Evolutionary conservation across 2,329 filamentous ascomycete genomes (phyloP), one percentile per base, ranked within the genome.

Genomic region (Pseudohalonectria lignicola): DNA sequence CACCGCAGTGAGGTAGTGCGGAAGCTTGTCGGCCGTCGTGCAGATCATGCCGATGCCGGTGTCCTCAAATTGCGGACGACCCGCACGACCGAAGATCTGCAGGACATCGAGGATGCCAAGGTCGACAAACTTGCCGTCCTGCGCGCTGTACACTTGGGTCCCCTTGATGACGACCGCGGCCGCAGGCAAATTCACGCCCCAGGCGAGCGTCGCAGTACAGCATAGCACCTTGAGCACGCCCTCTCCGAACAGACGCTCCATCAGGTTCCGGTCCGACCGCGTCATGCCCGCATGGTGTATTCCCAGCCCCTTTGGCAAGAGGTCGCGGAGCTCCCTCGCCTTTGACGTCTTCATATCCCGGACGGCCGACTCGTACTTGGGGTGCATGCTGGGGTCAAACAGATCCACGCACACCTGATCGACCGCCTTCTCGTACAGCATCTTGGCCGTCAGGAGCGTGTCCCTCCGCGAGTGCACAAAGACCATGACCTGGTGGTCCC

Each of bases 21-120:
- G 66, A 8, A 98, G 67, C 54, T 88, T 94, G 57, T 95, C 88
- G n/a, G 88, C 82, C 0, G 86, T 94, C 0, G 93, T 98, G 52
- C 87, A 93, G 47, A 98, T 98, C 69, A 95, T 95, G 45, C 93
- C 93, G 48, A 96, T 94, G 67, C 92, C 92, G 26, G 83, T 92
- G 52, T 96, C 92, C 54, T 96, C 88, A 49, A 95, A 98, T 54
- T 98, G 92, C 30, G 93, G 92, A 57, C 92, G 83, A 67, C 92
- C 92, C 42, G 92, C 93, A 71, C 92, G 88, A 67, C 92, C 92
- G 53, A 98, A 98, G 42, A 98, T 98, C 56, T 98, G 92, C 39
- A 98, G 68, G 13, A 98, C 92, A 56, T 98, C 92, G 2, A 98
- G 71, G 47, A 98, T 98, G 3, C 92, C 90, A 5, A 98, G 71